Percentiles rank a stretch among this genome's conserved stretches.
Evolutionary conservation across 208 protist species (phyloP).

Genomic region (Phytomonas sp.): DNA sequence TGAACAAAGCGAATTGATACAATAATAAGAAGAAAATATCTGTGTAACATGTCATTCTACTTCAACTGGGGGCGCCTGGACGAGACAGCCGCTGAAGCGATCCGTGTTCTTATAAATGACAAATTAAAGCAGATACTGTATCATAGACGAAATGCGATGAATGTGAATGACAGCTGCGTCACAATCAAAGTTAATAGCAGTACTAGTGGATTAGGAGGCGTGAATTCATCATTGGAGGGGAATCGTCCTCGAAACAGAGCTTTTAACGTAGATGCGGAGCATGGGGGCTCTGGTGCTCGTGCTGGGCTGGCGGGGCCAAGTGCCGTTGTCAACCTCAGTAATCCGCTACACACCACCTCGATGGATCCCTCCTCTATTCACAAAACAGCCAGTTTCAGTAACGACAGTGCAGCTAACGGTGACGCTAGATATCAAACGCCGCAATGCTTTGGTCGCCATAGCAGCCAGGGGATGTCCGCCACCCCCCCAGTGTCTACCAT

Average conservation of each 20-base stretch:
- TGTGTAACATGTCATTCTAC: conserved; percentile 22
- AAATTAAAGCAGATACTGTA: conserved; percentile 24
- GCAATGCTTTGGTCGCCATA: not conserved
- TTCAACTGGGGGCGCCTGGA: conserved; percentile 76
- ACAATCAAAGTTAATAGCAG: not conserved
- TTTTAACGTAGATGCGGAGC: not conserved
- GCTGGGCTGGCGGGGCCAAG: not conserved
- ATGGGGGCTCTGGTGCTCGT: not conserved
- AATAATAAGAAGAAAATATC: conserved; percentile 6
- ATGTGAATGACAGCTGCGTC: not conserved
- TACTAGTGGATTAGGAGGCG: not conserved
- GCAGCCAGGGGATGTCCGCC: not conserved
- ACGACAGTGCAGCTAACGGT: not conserved
- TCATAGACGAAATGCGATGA: conserved; percentile 3
- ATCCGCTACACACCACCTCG: not conserved
- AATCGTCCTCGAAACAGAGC: not conserved
- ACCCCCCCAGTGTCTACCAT: not conserved
- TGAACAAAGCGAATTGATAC: not conserved
- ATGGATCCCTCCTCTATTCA: not conserved
- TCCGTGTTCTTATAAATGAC: conserved; percentile 52
- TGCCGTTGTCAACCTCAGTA: not conserved
- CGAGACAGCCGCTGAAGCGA: conserved; percentile 52
- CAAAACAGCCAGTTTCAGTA: not conserved
- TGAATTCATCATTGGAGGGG: not conserved
- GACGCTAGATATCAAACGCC: not conserved